Base-by-base conservation (phyloP, 192 early-diverging fungal genomes). In the Rhizophlyctis rosea region DNA sequence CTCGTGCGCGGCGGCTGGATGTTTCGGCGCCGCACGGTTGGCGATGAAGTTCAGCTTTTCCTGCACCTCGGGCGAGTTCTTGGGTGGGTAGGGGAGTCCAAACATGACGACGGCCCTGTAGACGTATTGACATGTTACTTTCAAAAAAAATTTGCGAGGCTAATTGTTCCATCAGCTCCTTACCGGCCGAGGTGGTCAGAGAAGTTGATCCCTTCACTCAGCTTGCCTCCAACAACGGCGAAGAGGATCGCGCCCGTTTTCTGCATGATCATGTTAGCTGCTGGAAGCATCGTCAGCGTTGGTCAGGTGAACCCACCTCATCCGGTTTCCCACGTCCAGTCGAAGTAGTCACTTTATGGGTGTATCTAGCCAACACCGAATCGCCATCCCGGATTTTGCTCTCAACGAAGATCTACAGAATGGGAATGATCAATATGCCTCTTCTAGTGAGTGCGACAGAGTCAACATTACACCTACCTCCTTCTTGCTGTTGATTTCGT, bases 171-270 rank as follows among this genome's bases (percentile, higher is more conserved):
- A n/a, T n/a, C n/a, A n/a, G n/a, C n/a, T n/a, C n/a, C n/a, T 32
- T 47, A 73, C 73, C 80, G 75, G 13, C 91, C 93, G 60, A 98
- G 53, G 7, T 86, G 77, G 65, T 98, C 92, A 13, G 89, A 87
- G 57, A 98, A 96, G 50, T 77, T 91, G 67, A 95, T 98, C 0
- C 93, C 93, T 70, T 98, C 93, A 53, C 89, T 91, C 82, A 96
- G 81, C 57, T 90, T 91, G 27, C 94, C 94, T 25, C 89, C 89
- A 0, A 98, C 90, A 4, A 98, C 94, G 36, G 89, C 90, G 48
- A 98, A 79, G 49, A 98, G 71, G 3, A 98, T 72, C 0, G 91
- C 90, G 0, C 94, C 68, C 35, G 31, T 74, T 67, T 68, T 67
- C 3, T 60, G 30, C 66, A 32, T 55, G n/a, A 24, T 30, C 32